These are phyloP conservation scores for Telfairia occidentalis DNA, from an alignment of 331 rosid species.

Conservation along the genomic window DNA sequence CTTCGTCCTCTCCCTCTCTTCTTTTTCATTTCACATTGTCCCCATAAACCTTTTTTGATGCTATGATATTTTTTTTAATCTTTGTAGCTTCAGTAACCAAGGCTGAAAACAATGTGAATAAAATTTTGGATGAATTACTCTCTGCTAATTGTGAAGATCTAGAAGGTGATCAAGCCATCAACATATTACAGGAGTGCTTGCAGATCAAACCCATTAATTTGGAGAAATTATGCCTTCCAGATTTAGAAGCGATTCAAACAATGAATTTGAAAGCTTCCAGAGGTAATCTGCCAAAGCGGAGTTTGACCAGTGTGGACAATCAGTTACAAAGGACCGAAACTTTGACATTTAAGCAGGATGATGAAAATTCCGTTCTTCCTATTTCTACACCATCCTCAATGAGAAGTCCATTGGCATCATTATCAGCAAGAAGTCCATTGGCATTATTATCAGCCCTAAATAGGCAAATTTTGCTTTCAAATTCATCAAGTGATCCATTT, in stretches of 20 bases:
- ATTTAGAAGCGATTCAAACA: slow-evolving; percentile 35
- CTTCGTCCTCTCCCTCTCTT: not conserved
- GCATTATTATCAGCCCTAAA: slow-evolving; percentile 30
- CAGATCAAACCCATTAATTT: slow-evolving; percentile 47
- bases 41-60: not conserved
- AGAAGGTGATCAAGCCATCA: slow-evolving; percentile 43
- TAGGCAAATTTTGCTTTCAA: slow-evolving; percentile 36
- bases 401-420: slow-evolving; percentile 53
- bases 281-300: slow-evolving; percentile 30
- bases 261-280: slow-evolving; percentile 32
- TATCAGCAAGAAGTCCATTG: too few species aligned
- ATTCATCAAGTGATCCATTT: slow-evolving; percentile 43
- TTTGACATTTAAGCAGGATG: slow-evolving; percentile 14
- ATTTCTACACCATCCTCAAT: slow-evolving; percentile 56
- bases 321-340: slow-evolving; percentile 34
- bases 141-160: slow-evolving; percentile 40
- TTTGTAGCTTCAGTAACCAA: slow-evolving; percentile 33
- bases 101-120: slow-evolving; percentile 22
- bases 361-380: slow-evolving; percentile 23
- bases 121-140: slow-evolving; percentile 45
- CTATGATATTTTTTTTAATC: slow-evolving; percentile 2
- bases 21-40: not conserved
- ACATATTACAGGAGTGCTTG: slow-evolving; percentile 51
- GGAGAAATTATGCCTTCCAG: slow-evolving; percentile 43
- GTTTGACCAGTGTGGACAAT: slow-evolving; percentile 33